phyloP scores from a whole-genome alignment of 2,329 filamentous ascomycete species.

The Fonsecaea pedrosoi region DNA sequence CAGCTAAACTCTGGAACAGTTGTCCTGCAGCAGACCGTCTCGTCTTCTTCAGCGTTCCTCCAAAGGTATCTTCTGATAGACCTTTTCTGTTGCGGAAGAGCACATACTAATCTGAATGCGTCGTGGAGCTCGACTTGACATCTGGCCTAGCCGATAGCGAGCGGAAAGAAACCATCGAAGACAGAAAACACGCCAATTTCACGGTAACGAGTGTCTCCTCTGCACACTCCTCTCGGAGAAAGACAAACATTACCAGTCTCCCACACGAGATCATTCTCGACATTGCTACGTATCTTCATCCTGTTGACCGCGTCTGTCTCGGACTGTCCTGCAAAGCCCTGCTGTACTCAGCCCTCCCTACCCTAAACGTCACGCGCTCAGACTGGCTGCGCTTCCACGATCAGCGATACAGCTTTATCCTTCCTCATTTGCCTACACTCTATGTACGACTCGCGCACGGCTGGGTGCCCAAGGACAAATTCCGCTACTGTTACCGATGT shows the following conservation, averaged over 20 bases:
- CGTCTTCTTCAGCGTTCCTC: constrained; percentile 24
- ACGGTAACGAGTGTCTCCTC: not conserved
- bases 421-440: constrained; percentile 30
- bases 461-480: constrained; percentile 36
- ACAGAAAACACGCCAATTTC: not conserved
- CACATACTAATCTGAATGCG: not conserved
- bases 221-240: not conserved
- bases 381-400: constrained; percentile 28
- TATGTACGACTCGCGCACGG: constrained; percentile 37
- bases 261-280: constrained; percentile 35
- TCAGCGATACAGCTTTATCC: constrained; percentile 22
- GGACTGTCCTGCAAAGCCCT: constrained; percentile 39
- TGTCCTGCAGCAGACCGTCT: constrained; percentile 2
- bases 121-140: constrained; percentile 11
- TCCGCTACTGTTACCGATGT: constrained; percentile 38
- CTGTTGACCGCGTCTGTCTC: constrained; percentile 40
- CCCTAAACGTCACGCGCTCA: constrained; percentile 24
- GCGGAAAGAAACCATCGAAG: not conserved
- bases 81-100: not conserved
- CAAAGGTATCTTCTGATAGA: constrained; percentile 21
- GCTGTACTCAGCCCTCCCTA: constrained; percentile 25
- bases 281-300: constrained; percentile 36
- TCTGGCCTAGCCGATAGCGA: not conserved
- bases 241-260: constrained; percentile 16
- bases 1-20: not conserved